Percentiles rank a stretch among this genome's conserved stretches.
These are phyloP conservation scores for Nicotiana tomentosiformis DNA, from an alignment of 257 asterid species.

Conservation along the genomic window DNA sequence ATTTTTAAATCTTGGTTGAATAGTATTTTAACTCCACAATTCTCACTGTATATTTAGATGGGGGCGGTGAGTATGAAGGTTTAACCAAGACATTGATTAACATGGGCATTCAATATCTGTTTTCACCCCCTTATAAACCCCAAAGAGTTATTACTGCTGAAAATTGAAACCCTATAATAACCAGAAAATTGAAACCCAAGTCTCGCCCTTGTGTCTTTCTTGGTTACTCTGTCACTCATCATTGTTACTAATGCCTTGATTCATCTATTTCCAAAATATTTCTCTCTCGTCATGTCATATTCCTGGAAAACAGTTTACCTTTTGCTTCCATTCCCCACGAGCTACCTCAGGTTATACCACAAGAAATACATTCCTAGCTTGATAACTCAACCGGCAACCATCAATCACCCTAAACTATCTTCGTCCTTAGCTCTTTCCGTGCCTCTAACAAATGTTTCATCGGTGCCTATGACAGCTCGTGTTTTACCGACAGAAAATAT, in stretches of 20 bases:
- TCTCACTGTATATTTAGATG: neutral
- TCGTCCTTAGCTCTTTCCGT: neutral
- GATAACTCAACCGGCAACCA: neutral
- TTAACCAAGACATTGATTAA: neutral
- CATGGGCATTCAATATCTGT: neutral
- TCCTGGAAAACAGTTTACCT: neutral
- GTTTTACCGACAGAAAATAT: neutral
- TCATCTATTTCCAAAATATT: neutral
- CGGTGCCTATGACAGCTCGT: neutral
- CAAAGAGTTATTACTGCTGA: neutral
- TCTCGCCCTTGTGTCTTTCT: neutral
- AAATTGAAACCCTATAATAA: neutral
- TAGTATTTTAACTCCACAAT: neutral
- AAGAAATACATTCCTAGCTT: neutral
- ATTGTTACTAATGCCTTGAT: too few species aligned
- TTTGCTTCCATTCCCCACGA: neutral
- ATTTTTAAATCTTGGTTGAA: neutral
- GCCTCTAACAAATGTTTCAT: neutral
- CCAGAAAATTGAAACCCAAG: neutral
- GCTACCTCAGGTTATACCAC: neutral
- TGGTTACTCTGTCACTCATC: too few species aligned
- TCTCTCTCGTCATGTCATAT: neutral
- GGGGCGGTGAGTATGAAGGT: neutral
- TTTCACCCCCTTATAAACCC: neutral
- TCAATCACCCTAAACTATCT: too few species aligned